Percentiles rank a stretch among this genome's conserved stretches.
Conservation (phyloP, 805 yeast genomes). For the Sugiyamaella valdiviana region DNA sequence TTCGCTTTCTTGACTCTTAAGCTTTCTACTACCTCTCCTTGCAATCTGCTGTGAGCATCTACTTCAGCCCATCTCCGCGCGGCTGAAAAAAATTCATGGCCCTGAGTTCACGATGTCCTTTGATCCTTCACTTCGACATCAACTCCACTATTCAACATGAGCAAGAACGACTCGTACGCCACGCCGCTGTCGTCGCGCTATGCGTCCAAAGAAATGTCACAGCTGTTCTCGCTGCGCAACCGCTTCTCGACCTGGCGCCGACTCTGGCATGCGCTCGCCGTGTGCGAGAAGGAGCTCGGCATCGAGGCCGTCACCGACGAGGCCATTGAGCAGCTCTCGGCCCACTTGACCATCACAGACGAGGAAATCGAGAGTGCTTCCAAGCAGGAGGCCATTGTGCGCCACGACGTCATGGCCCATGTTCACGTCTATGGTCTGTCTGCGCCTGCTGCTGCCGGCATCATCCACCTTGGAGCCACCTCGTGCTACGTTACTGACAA, state of each 20-base stretch:
- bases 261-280: constrained; percentile 90
- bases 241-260: constrained; percentile 98
- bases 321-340: constrained; percentile 80
- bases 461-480: constrained; percentile 96
- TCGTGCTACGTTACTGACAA: constrained; percentile 97
- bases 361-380: constrained; percentile 87
- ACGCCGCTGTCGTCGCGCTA: constrained; percentile 95
- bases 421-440: constrained; percentile 91
- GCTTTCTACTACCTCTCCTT: too few relatives aligned
- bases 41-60: too few relatives aligned
- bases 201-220: constrained; percentile 96
- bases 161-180: constrained; percentile 63
- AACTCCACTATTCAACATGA: constrained; percentile 30
- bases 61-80: too few relatives aligned
- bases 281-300: constrained; percentile 91
- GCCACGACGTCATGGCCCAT: constrained; percentile 99
- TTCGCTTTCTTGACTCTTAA: too few relatives aligned
- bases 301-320: constrained; percentile 78
- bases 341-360: constrained; percentile 77
- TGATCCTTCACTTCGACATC: not conserved
- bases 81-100: too few relatives aligned
- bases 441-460: constrained; percentile 95
- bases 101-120: too few relatives aligned
- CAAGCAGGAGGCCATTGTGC: constrained; percentile 91
- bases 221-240: constrained; percentile 84